phyloP scores from a whole-genome alignment of 352 stramenopile genomes.

The Elongisporangium prolatum region DNA sequence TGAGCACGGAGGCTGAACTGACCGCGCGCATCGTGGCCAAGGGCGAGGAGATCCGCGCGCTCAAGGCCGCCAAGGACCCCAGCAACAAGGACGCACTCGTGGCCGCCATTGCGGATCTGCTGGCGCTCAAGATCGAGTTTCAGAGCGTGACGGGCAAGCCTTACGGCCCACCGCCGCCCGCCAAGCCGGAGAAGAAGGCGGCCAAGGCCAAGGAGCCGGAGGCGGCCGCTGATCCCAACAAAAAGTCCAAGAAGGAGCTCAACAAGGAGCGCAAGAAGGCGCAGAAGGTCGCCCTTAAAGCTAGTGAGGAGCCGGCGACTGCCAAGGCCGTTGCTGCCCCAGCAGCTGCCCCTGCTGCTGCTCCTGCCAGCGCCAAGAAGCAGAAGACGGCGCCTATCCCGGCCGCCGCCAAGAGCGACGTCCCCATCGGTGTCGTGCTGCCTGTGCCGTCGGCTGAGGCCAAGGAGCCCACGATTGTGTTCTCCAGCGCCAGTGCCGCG shows the following conservation, averaged over 20 bases:
- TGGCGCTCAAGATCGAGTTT: slow-evolving; percentile 76
- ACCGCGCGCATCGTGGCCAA: slow-evolving; percentile 54
- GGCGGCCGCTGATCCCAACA: slow-evolving; percentile 34
- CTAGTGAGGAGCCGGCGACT: slow-evolving; percentile 16
- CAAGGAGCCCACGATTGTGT: slow-evolving; percentile 50
- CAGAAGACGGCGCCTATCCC: slow-evolving; percentile 19
- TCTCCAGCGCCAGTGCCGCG: slow-evolving; percentile 35
- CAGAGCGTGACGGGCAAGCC: slow-evolving; percentile 70
- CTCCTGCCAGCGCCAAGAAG: slow-evolving; percentile 18
- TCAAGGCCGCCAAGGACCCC: slow-evolving; percentile 61
- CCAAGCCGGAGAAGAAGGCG: slow-evolving; percentile 63
- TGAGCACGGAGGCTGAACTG: slow-evolving; percentile 50
- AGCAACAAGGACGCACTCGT: slow-evolving; percentile 41
- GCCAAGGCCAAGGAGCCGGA: slow-evolving; percentile 10
- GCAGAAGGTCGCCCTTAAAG: slow-evolving; percentile 70
- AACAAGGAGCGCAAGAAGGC: slow-evolving; percentile 89
- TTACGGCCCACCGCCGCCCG: slow-evolving; percentile 55
- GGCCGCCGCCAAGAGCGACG: slow-evolving; percentile 3
- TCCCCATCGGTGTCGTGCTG: slow-evolving; percentile 32
- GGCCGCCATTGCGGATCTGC: slow-evolving; percentile 45
- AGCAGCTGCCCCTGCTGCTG: slow-evolving; percentile 3
- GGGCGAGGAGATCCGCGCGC: slow-evolving; percentile 65
- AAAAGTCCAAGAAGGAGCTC: slow-evolving; percentile 86
- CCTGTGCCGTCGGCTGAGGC: slow-evolving; percentile 34
- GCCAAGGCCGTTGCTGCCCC: slow-evolving; percentile 7